These are phyloP conservation scores for Lagenidium giganteum DNA, from an alignment of 352 stramenopile species.

Conservation along the genomic window DNA sequence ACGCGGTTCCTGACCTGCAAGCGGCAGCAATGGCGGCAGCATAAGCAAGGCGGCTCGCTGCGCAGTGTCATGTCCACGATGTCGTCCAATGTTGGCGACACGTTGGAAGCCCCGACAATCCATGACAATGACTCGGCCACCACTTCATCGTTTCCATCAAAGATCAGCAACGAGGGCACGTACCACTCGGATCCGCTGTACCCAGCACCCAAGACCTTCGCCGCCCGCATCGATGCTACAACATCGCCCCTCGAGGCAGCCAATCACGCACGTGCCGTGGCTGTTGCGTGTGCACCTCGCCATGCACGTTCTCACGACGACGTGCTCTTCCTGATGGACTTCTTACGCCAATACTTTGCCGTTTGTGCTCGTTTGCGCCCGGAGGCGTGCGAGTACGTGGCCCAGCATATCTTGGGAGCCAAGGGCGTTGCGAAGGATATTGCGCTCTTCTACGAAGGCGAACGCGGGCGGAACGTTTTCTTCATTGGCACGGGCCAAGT, in stretches of 20 bases:
- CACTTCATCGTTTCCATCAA: neutral
- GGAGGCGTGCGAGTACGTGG: slow-evolving; percentile 30
- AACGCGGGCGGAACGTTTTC: slow-evolving; percentile 16
- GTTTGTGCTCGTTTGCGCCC: slow-evolving; percentile 31
- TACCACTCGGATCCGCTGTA: neutral
- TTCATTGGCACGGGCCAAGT: slow-evolving; percentile 21
- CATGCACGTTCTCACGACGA: slow-evolving; percentile 27
- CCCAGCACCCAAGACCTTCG: no score
- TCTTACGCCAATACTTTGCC: slow-evolving; percentile 33
- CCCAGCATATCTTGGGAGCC: slow-evolving; percentile 20
- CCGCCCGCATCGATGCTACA: no score
- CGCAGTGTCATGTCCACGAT: no score
- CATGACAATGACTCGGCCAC: no score
- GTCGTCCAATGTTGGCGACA: no score
- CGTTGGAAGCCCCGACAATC: no score
- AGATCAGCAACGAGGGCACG: neutral
- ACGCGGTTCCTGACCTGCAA: slow-evolving; percentile 8
- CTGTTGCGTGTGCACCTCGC: slow-evolving; percentile 11
- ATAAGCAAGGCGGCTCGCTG: no score
- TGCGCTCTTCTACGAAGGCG: slow-evolving; percentile 12
- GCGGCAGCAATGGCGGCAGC: neutral
- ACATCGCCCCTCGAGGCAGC: slow-evolving; percentile 8
- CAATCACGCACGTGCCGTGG: slow-evolving; percentile 19
- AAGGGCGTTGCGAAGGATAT: slow-evolving; percentile 11
- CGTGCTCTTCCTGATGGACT: slow-evolving; percentile 33